These are phyloP conservation scores for Dioscorea cayenensis DNA, from an alignment of 116 monocot genomes.

Conservation along the genomic window DNA sequence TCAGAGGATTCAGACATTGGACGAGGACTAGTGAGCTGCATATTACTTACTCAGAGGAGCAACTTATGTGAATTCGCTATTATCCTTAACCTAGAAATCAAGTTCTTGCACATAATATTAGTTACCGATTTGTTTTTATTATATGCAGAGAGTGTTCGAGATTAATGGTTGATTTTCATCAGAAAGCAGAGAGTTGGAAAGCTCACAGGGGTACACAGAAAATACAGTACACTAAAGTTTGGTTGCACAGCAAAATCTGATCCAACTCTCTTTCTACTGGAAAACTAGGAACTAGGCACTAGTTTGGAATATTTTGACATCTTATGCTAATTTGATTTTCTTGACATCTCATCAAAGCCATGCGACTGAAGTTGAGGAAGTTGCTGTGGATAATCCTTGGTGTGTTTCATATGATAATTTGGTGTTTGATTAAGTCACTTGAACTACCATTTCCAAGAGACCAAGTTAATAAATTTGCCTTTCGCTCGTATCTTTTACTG, in stretches of 20 bases:
- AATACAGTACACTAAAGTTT: conserved; percentile 65
- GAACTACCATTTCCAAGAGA: background rate
- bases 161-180: conserved; percentile 79
- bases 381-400: background rate
- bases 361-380: conserved; percentile 13
- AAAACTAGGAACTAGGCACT: conserved; percentile 4
- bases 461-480: too few relatives aligned
- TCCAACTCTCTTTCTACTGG: conserved; percentile 67
- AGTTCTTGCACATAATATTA: too few relatives aligned
- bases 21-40: conserved; percentile 59
- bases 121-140: background rate
- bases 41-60: conserved; percentile 56
- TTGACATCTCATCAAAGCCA: background rate
- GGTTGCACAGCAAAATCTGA: conserved; percentile 61
- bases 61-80: conserved; percentile 46
- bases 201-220: conserved; percentile 75
- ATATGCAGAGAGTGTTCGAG: conserved; percentile 72
- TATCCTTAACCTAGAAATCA: background rate
- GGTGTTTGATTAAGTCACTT: background rate
- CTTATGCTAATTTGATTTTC: too few relatives aligned
- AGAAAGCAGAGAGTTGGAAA: conserved; percentile 58
- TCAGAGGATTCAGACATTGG: conserved; percentile 67
- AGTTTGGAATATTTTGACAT: background rate
- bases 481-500: too few relatives aligned
- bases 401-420: background rate